Evolutionary conservation across 2,329 filamentous ascomycete genomes (phyloP).

Genomic region (Trichoderma harzianum): DNA sequence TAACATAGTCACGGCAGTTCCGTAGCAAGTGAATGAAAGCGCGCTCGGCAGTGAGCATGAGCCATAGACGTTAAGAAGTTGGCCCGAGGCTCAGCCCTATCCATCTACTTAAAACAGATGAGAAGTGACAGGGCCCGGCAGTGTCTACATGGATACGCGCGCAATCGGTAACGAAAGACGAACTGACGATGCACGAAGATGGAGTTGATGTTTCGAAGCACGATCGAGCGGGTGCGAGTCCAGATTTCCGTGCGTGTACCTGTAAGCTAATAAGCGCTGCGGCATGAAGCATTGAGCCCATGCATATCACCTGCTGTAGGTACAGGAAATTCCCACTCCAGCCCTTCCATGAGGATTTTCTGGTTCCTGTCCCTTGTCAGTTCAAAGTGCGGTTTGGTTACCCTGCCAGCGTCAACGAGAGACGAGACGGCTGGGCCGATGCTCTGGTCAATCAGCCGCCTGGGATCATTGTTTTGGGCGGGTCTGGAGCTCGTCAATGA

Average conservation of each 20-base stretch:
- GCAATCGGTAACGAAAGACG: slow-evolving; percentile 7
- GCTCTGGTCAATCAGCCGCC: neutral
- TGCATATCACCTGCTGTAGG: neutral
- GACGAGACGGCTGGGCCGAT: neutral
- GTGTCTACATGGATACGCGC: neutral
- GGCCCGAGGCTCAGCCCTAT: slow-evolving; percentile 15
- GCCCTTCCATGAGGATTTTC: neutral
- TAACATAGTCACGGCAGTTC: neutral
- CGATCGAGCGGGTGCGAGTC: slow-evolving; percentile 2
- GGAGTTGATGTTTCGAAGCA: neutral
- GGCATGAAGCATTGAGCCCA: neutral
- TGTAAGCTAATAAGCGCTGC: neutral
- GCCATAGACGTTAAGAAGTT: neutral
- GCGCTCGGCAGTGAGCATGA: neutral
- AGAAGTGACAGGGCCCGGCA: neutral
- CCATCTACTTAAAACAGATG: neutral
- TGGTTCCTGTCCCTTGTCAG: neutral
- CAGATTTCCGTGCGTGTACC: neutral
- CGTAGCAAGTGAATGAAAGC: neutral
- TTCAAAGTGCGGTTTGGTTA: slow-evolving; percentile 4
- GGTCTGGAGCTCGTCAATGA: neutral
- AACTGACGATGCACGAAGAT: slow-evolving; percentile 10
- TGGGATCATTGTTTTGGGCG: slow-evolving; percentile 12
- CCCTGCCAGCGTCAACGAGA: slow-evolving; percentile 14
- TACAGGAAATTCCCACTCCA: neutral